A percentile compares a stretch with the other conserved stretches of the same genome.
Evolutionary conservation across 108 stramenopile genomes (phyloP).

Genomic region (Nitzschia sp.): DNA sequence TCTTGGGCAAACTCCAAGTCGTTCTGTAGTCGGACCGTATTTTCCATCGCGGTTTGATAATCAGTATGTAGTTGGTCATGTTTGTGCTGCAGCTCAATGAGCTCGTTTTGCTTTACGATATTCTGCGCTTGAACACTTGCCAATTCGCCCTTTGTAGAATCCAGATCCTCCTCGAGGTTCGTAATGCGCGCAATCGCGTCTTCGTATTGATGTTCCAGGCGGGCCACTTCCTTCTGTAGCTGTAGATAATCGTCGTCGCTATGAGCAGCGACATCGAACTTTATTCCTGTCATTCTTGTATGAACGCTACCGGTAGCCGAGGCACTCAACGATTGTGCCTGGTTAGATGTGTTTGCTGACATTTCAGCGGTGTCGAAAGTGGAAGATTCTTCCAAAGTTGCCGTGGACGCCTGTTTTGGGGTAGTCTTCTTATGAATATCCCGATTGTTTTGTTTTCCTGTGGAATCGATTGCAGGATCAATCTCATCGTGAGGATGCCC

Average conservation of each 20-base stretch:
- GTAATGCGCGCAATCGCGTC: not conserved
- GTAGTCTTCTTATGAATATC: too few species aligned
- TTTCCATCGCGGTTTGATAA: not conserved
- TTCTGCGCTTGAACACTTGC: not conserved
- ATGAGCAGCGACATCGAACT: not conserved
- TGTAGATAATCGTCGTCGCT: not conserved
- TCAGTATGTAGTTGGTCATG: not conserved
- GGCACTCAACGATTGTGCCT: not conserved
- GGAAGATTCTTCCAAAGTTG: not conserved
- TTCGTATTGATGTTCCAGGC: slow-evolving; percentile 7
- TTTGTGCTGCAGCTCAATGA: not conserved
- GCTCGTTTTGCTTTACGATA: not conserved
- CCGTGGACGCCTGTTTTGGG: too few species aligned
- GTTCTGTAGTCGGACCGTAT: not conserved
- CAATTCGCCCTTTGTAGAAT: not conserved
- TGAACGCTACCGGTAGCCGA: not conserved
- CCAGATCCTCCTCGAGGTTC: slow-evolving; percentile 9
- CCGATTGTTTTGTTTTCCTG: too few species aligned
- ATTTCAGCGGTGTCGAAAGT: not conserved
- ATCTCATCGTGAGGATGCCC: too few species aligned
- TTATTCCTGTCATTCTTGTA: not conserved
- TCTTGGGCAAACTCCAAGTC: slow-evolving; percentile 11
- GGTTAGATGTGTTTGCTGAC: not conserved
- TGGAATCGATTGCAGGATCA: too few species aligned
- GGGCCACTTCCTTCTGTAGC: not conserved